Percentiles rank a stretch among this genome's conserved stretches.
These are phyloP conservation scores for Phytopythium cucurbitacearum DNA, from an alignment of 352 stramenopile species.

Conservation along the genomic window DNA sequence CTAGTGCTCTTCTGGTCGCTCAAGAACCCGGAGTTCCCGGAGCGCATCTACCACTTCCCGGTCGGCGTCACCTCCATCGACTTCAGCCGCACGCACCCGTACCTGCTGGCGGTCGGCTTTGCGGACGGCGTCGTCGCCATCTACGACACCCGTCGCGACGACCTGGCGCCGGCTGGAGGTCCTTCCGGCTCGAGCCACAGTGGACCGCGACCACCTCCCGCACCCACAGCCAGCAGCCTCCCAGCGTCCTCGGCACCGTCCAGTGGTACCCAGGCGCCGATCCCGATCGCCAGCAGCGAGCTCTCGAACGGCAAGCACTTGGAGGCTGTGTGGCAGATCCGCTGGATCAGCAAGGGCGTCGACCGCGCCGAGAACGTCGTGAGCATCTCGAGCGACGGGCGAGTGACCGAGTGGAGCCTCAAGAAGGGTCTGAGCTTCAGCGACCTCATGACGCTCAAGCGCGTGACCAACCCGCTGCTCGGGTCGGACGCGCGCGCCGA, in stretches of 20 bases:
- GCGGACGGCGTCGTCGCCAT: slow-evolving; percentile 88
- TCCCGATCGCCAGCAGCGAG: slow-evolving; percentile 54
- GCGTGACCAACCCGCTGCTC: slow-evolving; percentile 62
- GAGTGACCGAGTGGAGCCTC: slow-evolving; percentile 91
- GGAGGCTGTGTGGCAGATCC: slow-evolving; percentile 90
- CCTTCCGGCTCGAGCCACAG: background rate
- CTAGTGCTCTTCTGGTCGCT: slow-evolving; percentile 93
- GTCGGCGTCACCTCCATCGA: slow-evolving; percentile 87
- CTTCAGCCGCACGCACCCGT: slow-evolving; percentile 84
- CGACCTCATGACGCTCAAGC: slow-evolving; percentile 90
- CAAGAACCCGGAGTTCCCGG: slow-evolving; percentile 89
- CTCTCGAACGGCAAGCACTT: slow-evolving; percentile 73
- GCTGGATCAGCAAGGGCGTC: slow-evolving; percentile 87
- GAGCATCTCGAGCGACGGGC: slow-evolving; percentile 87
- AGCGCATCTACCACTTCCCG: slow-evolving; percentile 79
- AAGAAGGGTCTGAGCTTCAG: slow-evolving; percentile 90
- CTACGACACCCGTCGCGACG: slow-evolving; percentile 85
- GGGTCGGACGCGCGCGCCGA: slow-evolving; percentile 58
- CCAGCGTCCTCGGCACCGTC: slow-evolving; percentile 1
- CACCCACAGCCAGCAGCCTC: background rate
- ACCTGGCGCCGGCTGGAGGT: slow-evolving; percentile 10
- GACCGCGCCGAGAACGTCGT: slow-evolving; percentile 87
- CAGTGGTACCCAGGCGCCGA: slow-evolving; percentile 12
- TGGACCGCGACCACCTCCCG: too few species aligned
- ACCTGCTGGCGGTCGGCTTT: slow-evolving; percentile 88